Evolutionary conservation across 2,329 filamentous ascomycete genomes (phyloP), one percentile per base, ranked within the genome.

Genomic region (Chalaropsis thielavioides): DNA sequence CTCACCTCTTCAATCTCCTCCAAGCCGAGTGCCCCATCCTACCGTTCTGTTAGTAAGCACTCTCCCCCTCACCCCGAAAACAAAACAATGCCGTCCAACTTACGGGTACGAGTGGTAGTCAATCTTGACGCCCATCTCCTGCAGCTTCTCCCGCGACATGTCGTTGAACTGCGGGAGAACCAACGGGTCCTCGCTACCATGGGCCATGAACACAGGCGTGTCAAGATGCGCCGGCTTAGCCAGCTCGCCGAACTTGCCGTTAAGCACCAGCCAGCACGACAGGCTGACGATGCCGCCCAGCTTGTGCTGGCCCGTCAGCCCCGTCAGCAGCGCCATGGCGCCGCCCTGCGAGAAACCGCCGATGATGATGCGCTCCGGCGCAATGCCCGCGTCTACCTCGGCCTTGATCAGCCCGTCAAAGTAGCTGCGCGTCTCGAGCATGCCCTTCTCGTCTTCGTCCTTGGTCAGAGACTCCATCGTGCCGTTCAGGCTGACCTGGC

Each of bases 301-400:
- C 75, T 90, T 90, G 70, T 83, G 79, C 58, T 81, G 79, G 69
- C 79, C 82, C 3, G 91, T 95, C 51, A 95, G 76, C 4, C 90
- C 92, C 0, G 88, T 80, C 71, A 96, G 84, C 46, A 97, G 75
- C 22, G 90, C 84, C 80, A 96, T 90, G 65, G 91, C 91, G 63
- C 90, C 92, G 67, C 92, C 92, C 75, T 97, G 84, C 27, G 85
- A 89, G 79, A 92, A 94, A 49, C 89, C 89, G 41, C 89, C 92
- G 6, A 97, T 76, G 19, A 97, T 83, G 71, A 99, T 91, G 63
- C 92, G 87, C 66, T 89, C 84, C 0, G 90, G 80, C 0, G 89
- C 83, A 69, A 96, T 94, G 67, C 91, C 91, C 64, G 85, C 82
- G 64, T 87, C 83, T 64, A 95, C 84, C 76, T 96, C 90, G 68